A percentile compares a stretch with the other conserved stretches of the same genome.
These are phyloP conservation scores for Agroathelia rolfsii DNA, from an alignment of 1,284 basidiomycete genomes.

Conservation along the genomic window DNA sequence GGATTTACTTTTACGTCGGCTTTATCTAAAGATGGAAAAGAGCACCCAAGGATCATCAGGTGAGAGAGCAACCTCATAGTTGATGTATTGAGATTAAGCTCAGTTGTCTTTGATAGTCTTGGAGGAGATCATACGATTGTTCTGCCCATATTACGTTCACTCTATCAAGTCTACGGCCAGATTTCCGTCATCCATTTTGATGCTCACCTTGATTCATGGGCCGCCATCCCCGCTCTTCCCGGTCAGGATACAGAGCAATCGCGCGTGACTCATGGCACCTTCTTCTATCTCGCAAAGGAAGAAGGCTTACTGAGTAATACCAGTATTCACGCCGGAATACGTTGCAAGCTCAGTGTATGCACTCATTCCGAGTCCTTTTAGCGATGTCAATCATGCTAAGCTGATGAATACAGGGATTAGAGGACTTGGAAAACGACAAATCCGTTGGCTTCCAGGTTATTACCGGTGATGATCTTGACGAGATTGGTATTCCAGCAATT, in stretches of 20 bases:
- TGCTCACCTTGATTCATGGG: constrained; percentile 23
- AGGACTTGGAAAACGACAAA: constrained; percentile 20
- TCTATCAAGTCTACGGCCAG: constrained; percentile 20
- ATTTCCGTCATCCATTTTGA: constrained; percentile 23
- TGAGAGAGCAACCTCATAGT: constrained; percentile 2
- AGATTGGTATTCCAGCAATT: constrained; percentile 16
- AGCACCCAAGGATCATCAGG: constrained; percentile 18
- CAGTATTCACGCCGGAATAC: constrained; percentile 22
- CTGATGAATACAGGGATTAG: too few relatives aligned
- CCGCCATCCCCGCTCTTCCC: constrained; percentile 10
- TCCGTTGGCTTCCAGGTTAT: constrained; percentile 19
- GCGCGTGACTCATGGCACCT: constrained; percentile 16
- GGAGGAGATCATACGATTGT: constrained; percentile 21
- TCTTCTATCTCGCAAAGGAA: constrained; percentile 19
- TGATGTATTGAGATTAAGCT: background rate
- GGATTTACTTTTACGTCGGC: constrained; percentile 8
- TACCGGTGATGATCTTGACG: constrained; percentile 20
- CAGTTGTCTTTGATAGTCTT: constrained; percentile 7
- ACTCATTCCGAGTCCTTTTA: background rate
- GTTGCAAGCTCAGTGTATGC: constrained; percentile 14
- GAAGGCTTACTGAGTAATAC: constrained; percentile 23
- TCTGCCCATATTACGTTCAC: constrained; percentile 20
- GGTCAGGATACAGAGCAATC: constrained; percentile 9
- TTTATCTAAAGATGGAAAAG: constrained; percentile 14
- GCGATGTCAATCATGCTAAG: background rate